A percentile compares a stretch with the other conserved stretches of the same genome.
Evolutionary conservation across 306 rosid species (phyloP).

Genomic region (Dryas octopetala): DNA sequence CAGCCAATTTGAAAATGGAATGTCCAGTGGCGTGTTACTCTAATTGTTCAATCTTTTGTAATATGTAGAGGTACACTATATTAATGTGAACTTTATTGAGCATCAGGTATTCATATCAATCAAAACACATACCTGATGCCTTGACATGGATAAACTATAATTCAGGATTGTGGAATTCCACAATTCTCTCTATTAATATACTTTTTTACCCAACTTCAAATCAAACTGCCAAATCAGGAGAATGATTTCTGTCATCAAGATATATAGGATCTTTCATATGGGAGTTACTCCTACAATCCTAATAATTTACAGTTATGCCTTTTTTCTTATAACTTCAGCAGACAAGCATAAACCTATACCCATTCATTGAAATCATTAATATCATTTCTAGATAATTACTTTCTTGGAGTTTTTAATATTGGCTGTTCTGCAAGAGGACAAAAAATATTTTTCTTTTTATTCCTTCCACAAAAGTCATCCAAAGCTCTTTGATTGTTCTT

Average conservation of each 20-base stretch:
- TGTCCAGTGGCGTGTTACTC: background rate
- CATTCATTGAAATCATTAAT: background rate
- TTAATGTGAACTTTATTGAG: slow-evolving; percentile 5
- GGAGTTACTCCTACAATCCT: background rate
- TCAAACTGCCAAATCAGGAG: slow-evolving; percentile 11
- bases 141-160: slow-evolving; percentile 1
- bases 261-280: background rate
- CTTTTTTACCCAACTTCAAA: background rate
- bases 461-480: background rate
- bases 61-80: background rate
- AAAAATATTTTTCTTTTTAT: background rate
- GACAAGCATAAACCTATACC: background rate
- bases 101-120: background rate
- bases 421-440: background rate
- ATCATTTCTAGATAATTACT: background rate
- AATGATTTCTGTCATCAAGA: background rate
- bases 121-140: background rate
- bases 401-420: background rate
- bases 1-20: background rate
- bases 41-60: background rate
- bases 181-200: background rate
- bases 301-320: background rate
- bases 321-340: background rate
- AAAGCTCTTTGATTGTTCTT: background rate
- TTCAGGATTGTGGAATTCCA: slow-evolving; percentile 3